Percentiles rank a stretch among this genome's conserved stretches.
These are phyloP conservation scores for Globisporangium camurandrum DNA, from an alignment of 352 stramenopile species.

Conservation along the genomic window DNA sequence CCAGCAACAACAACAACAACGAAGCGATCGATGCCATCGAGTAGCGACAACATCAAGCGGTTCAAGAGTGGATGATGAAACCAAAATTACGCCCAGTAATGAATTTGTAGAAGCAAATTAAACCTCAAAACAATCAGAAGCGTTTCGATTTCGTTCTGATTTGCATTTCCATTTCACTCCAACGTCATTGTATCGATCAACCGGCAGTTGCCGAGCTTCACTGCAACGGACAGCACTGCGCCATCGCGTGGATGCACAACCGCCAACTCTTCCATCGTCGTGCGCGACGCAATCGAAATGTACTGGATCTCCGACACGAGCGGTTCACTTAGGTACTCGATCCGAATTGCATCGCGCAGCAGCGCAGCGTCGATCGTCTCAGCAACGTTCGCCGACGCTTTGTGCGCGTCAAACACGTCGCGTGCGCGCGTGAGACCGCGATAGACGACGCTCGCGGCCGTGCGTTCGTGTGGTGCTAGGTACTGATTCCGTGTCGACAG, in stretches of 20 bases:
- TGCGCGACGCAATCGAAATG: constrained; percentile 90
- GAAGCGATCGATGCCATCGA: too few species aligned
- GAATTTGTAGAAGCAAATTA: too few species aligned
- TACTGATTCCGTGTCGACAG: constrained; percentile 99
- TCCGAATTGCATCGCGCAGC: constrained; percentile 35
- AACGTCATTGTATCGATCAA: constrained; percentile 97
- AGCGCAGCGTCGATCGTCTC: constrained; percentile 18
- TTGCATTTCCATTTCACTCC: constrained; percentile 17
- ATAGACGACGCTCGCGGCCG: constrained; percentile 86
- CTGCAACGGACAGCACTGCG: constrained; percentile 92
- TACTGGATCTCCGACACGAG: constrained; percentile 94
- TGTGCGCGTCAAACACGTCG: constrained; percentile 25
- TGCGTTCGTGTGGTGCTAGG: constrained; percentile 84
- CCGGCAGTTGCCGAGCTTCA: constrained; percentile 92
- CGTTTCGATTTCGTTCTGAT: background rate
- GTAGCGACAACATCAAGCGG: constrained; percentile 7
- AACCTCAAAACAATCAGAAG: too few species aligned
- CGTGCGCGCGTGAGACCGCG: constrained; percentile 51
- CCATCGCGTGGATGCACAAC: constrained; percentile 52
- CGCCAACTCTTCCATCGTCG: constrained; percentile 92
- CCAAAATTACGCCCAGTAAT: too few species aligned
- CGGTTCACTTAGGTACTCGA: constrained; percentile 76
- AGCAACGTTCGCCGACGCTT: constrained; percentile 1
- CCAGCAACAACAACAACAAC: too few species aligned
- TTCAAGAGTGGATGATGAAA: constrained; percentile 8